Base-by-base conservation (phyloP, 2,329 filamentous ascomycete species). In the Samsoniella hepiali region DNA sequence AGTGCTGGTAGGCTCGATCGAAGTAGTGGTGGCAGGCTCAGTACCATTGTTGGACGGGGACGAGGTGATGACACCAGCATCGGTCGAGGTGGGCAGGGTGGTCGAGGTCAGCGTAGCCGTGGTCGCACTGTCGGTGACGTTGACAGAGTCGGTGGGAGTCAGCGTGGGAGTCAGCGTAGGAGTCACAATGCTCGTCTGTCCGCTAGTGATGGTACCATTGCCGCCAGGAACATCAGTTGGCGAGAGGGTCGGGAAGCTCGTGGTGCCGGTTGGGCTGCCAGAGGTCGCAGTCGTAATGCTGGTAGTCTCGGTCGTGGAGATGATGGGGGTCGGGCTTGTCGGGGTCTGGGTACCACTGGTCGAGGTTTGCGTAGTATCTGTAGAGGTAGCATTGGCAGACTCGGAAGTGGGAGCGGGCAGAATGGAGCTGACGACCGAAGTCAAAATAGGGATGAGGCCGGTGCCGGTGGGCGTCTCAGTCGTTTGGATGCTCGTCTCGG, bases 211-310 rank as follows among this genome's bases (percentile, higher is more conserved):
- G 40, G 47, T 66, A 6, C 51, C 13, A 38, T 63, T 66, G 45
- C 13, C 29, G 17, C 61, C 58, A 15, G 63, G 57, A 36, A 42
- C 29, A 34, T 53, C 49, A 31, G 63, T 40, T 29, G 56, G 36
- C 54, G 47, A 64, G 22, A 60, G 13, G 3, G 56, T 63, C 49
- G 15, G 62, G 57, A 38, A 45, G 38, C 13, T 59, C 60, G n/a
- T 51, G 31, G 65, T 59, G 44, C 67, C 66, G 10, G 65, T 66
- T 57, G 65, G 63, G 13, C 64, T 40, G 59, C 38, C 64, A 8
- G 64, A 59, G 22, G 65, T 68, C n/a, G 59, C 42, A 32, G 53
- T 36, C 29, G 62, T 13, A 15, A 56, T 31, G 36, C 50, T 61
- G 10, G 53, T 53, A 22, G 34, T 60, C 22, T n/a, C 15, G 40